These are phyloP conservation scores for Quercus rubra DNA, from an alignment of 306 rosid species.

Conservation along the genomic window DNA sequence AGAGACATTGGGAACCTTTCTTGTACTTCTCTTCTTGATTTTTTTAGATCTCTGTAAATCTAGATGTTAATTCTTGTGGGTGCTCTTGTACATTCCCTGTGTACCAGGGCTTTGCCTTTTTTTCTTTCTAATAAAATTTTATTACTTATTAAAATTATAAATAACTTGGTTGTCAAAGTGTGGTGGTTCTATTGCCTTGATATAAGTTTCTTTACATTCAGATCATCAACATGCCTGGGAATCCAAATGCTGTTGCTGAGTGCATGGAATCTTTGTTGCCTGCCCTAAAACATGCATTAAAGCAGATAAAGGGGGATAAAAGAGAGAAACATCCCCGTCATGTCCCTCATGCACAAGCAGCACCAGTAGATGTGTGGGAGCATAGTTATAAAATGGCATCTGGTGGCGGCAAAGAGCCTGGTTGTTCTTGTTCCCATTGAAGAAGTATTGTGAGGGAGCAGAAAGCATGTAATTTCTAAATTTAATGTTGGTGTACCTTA, in stretches of 20 bases:
- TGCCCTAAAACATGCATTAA: conserved; percentile 81
- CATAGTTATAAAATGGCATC: conserved; percentile 55
- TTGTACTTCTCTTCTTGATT: too few relatives aligned
- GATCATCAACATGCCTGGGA: conserved; percentile 98
- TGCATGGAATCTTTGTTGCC: conserved; percentile 92
- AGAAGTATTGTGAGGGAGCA: conserved; percentile 14
- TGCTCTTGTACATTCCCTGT: too few relatives aligned
- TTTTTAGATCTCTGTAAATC: too few relatives aligned
- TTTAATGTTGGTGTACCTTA: not conserved
- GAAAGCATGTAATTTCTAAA: not conserved
- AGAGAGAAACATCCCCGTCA: conserved; percentile 88
- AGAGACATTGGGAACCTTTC: too few relatives aligned
- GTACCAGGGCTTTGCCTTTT: too few relatives aligned
- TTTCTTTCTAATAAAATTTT: too few relatives aligned
- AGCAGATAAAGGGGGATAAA: conserved; percentile 86
- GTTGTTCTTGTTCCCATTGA: conserved; percentile 61
- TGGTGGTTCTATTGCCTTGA: not conserved
- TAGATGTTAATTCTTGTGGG: too few relatives aligned
- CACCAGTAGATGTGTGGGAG: conserved; percentile 63
- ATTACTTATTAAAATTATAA: too few relatives aligned
- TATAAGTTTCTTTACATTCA: conserved; percentile 25
- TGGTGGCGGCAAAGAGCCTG: conserved; percentile 28
- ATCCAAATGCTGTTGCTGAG: conserved; percentile 91
- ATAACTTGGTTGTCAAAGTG: not conserved
- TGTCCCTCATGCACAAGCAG: conserved; percentile 66